Percentiles rank a stretch among this genome's conserved stretches.
Evolutionary conservation across 257 asterid species (phyloP).

Genomic region (Handroanthus guayacan): DNA sequence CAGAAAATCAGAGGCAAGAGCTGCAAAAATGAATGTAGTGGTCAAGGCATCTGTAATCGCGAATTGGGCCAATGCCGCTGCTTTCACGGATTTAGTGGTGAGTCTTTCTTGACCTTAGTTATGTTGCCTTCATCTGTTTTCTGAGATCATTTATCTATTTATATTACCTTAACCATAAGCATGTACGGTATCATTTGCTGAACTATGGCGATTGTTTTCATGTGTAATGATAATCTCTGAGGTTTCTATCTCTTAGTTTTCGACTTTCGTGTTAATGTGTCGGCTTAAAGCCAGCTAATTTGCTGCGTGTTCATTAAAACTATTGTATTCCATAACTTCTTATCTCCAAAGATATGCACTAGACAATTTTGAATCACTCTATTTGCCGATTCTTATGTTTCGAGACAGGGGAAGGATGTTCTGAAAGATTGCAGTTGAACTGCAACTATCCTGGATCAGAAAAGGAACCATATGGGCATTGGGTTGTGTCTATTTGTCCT

Average conservation of each 20-base stretch:
- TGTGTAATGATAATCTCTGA: background rate
- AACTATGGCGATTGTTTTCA: background rate
- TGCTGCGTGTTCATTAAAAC: background rate
- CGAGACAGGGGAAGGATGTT: slow-evolving; percentile 88
- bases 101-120: slow-evolving; percentile 42
- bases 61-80: slow-evolving; percentile 91
- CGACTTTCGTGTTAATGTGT: background rate
- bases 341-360: background rate
- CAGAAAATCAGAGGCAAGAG: slow-evolving; percentile 84
- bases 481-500: slow-evolving; percentile 94
- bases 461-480: slow-evolving; percentile 71
- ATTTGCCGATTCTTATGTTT: slow-evolving; percentile 28
- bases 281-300: background rate
- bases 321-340: background rate
- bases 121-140: slow-evolving; percentile 2
- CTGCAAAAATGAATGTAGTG: slow-evolving; percentile 80
- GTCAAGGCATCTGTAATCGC: slow-evolving; percentile 87
- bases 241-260: background rate
- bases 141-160: background rate
- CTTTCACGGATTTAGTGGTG: slow-evolving; percentile 94
- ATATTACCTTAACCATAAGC: slow-evolving; percentile 13
- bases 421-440: slow-evolving; percentile 63
- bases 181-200: background rate
- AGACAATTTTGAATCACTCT: background rate
- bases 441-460: slow-evolving; percentile 77